Conservation (phyloP, 2,329 filamentous ascomycete species). For the Cladophialophora bantiana region DNA sequence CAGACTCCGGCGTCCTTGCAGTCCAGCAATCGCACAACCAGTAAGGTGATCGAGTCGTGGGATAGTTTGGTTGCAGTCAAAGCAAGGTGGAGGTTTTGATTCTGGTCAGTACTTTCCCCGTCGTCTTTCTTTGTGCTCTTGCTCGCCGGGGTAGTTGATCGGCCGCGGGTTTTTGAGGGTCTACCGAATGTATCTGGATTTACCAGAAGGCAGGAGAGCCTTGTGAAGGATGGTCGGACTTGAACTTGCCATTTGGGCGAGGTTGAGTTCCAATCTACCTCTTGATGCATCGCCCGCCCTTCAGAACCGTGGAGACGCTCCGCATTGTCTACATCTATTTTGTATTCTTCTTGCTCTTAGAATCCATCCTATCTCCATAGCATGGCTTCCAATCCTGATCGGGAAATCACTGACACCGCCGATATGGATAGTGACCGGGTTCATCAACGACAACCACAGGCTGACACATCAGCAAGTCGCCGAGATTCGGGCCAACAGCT, state of each 20-base stretch:
- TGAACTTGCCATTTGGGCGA: neutral
- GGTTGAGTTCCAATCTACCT: neutral
- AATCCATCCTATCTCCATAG: neutral
- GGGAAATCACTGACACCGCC: constrained; percentile 11
- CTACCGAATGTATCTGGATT: constrained; percentile 2
- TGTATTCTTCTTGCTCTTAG: constrained; percentile 5
- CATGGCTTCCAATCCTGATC: constrained; percentile 3
- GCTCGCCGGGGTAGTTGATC: neutral
- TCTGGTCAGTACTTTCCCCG: constrained; percentile 25
- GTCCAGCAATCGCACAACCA: constrained; percentile 6
- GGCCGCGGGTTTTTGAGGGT: constrained; percentile 6
- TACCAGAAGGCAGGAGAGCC: constrained; percentile 13
- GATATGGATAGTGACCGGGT: constrained; percentile 19
- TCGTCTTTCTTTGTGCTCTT: constrained; percentile 11
- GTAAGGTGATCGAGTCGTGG: constrained; percentile 2
- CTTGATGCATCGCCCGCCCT: constrained; percentile 1
- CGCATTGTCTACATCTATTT: constrained; percentile 6
- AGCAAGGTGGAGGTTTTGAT: neutral
- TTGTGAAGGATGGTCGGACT: constrained; percentile 1
- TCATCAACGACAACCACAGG: neutral
- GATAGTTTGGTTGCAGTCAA: neutral
- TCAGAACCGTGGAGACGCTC: constrained; percentile 1
- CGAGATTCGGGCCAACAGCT: constrained; percentile 11
- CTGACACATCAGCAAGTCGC: neutral
- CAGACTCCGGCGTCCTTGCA: neutral